Evolutionary conservation across 768 basidiomycete species (phyloP), one percentile per base, ranked within the genome.

Genomic region (Butyriboletus loyo): DNA sequence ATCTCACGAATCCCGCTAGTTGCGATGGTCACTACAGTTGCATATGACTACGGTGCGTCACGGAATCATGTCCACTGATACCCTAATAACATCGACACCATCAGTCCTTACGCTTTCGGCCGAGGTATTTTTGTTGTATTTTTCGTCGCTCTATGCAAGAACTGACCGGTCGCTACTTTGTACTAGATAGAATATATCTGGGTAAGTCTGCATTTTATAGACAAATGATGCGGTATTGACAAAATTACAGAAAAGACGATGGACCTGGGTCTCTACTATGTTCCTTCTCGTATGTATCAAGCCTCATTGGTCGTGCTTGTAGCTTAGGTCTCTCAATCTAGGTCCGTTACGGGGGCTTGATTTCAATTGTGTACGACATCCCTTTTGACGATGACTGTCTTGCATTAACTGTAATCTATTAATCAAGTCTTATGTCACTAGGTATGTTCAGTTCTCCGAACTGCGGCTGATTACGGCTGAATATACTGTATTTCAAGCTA

Each of bases 341-440:
- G 56, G 49, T 58, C 21, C 54, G 56, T n/a, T 58, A 58, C 49
- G 24, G 15, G 15, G 56, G 54, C 24, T 9, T 56, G 19, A 15
- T 49, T 6, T 19, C 40, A 15, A n/a, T 35, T 7, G 11, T 56
- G 56, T 58, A 56, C n/a, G 17, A 2, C 1, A 14, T n/a, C 11
- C 9, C 0, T 37, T 21, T 22, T 0, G 13, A 22, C 19, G 6
- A 9, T 34, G 22, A 27, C 13, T 14, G 14, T 31, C 13, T 24
- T 3, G 7, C 11, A 27, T 11, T 52, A 17, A 52, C 13, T 13
- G 24, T 22, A 1, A n/a, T 42, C 30, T 30, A 19, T 37, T n/a
- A 1, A 14, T 36, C n/a, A 17, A 53, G 50, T 27, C 7, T 7
- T 24, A 1, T 2, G 15, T 40, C 39, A 15, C 22, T 40, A 5